Evolutionary conservation across 441 rosid species (phyloP).

Genomic region (Melastoma candidum): DNA sequence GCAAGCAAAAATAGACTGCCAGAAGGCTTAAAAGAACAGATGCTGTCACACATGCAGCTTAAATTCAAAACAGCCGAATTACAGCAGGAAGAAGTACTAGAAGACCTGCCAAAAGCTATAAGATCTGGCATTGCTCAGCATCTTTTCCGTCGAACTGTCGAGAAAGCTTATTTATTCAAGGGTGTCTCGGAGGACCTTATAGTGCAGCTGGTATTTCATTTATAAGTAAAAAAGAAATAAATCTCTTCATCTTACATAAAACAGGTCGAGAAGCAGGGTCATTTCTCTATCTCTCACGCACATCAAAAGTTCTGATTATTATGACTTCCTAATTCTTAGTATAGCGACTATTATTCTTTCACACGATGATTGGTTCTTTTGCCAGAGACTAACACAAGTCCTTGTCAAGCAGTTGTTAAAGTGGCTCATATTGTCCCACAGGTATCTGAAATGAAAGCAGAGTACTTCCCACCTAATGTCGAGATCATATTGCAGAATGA

Average conservation of each 20-base stretch:
- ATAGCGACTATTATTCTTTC: no score
- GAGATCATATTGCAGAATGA: slow-evolving; percentile 87
- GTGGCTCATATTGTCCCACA: slow-evolving; percentile 17
- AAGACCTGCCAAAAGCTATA: slow-evolving; percentile 83
- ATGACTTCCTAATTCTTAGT: no score
- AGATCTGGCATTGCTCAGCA: slow-evolving; percentile 78
- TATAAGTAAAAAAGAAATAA: neutral
- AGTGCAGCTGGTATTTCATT: slow-evolving; percentile 48
- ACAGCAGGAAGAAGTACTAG: slow-evolving; percentile 74
- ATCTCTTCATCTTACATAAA: neutral
- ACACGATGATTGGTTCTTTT: no score
- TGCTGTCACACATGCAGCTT: slow-evolving; percentile 86
- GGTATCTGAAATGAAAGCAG: slow-evolving; percentile 84
- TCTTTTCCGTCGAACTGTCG: slow-evolving; percentile 49
- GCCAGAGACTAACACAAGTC: no score
- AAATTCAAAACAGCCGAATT: slow-evolving; percentile 80
- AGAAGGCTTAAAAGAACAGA: slow-evolving; percentile 69
- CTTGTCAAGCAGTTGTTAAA: neutral
- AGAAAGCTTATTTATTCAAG: slow-evolving; percentile 57
- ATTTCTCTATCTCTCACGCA: no score
- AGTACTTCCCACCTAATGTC: slow-evolving; percentile 79
- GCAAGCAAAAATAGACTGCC: slow-evolving; percentile 81
- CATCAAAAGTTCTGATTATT: neutral
- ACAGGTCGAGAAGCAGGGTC: no score
- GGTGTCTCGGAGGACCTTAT: slow-evolving; percentile 67